Base-by-base conservation (phyloP, 306 rosid genomes). In the Cyclanthera cordifolia region DNA sequence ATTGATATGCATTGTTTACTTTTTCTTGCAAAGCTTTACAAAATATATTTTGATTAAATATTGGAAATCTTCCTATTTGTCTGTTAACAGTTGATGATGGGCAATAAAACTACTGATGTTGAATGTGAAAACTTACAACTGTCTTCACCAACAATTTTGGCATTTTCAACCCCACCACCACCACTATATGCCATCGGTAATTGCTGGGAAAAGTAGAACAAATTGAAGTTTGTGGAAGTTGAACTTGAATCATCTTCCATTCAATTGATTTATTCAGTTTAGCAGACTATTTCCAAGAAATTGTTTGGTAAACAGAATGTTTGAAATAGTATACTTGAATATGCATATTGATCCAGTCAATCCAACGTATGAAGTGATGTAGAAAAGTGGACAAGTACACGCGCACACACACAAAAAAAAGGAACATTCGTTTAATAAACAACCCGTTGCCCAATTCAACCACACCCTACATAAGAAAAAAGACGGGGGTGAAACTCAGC, bases 381-480 rank as follows among this genome's bases (percentile, higher is more conserved):
- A 43, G 24, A 66, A 63, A 66, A 66, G 70, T 46, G 39, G 4
- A 66, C 12, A 21, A 64, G 69, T 64, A 64, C 69, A 64, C 54
- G 11, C 0, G 69, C 43, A 64, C 69, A 64, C 54, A 19, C 0
- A 10, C 10, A 13, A 65, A 66, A 45, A 19, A 54, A 66, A 41
- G 69, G 52, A 66, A 66, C 53, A 45, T 66, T 66, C 54, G 70
- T 66, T 45, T 46, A 61, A 61, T 43, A 66, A 66, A 66, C 53
- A 65, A 65, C 37, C 70, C 21, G 24, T 66, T 28, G 51, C 41
- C 70, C 70, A 24, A 46, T 43, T 66, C 23, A 66, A 66, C 70
- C 41, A 46, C 70, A 45, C 70, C 70, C 54, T 43, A 66, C 53
- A 24, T 20, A 46, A 66, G 51, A 66, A 66, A 45, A 66, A 66